Conservation (phyloP, 495 filamentous ascomycete genomes). For the Penicillium riverlandense region DNA sequence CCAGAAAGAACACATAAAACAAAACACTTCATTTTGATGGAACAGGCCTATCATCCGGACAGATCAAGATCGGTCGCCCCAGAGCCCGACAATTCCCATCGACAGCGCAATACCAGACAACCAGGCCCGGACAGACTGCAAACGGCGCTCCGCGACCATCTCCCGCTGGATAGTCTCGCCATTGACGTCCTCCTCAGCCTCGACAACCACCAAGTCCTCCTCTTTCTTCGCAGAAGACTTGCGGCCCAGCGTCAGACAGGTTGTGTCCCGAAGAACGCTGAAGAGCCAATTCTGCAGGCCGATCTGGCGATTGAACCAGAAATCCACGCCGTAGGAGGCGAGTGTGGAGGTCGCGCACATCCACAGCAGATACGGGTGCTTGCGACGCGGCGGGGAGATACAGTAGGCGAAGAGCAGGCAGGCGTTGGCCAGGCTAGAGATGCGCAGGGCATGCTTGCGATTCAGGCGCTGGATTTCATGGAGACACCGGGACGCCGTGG, state of each 20-base stretch:
- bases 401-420: constrained; percentile 66
- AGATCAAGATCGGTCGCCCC: constrained; percentile 63
- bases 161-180: constrained; percentile 71
- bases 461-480: constrained; percentile 52
- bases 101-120: constrained; percentile 61
- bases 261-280: constrained; percentile 22
- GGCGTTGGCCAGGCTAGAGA: constrained; percentile 52
- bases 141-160: constrained; percentile 57
- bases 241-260: constrained; percentile 6
- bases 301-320: constrained; percentile 38
- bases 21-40: too few relatives aligned
- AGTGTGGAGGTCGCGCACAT: constrained; percentile 51
- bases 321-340: constrained; percentile 49
- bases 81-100: constrained; percentile 76
- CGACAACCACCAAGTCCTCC: constrained; percentile 53
- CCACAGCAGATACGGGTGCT: constrained; percentile 85
- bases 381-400: constrained; percentile 59
- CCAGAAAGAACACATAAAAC: not conserved
- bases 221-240: constrained; percentile 51
- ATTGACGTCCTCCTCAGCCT: constrained; percentile 56
- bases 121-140: constrained; percentile 52
- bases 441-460: constrained; percentile 48
- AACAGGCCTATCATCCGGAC: too few relatives aligned
- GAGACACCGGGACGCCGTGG: constrained; percentile 57
- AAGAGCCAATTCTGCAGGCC: constrained; percentile 23